Evolutionary conservation across 1,284 basidiomycete genomes (phyloP).

Genomic region (Sporisorium sorghi): DNA sequence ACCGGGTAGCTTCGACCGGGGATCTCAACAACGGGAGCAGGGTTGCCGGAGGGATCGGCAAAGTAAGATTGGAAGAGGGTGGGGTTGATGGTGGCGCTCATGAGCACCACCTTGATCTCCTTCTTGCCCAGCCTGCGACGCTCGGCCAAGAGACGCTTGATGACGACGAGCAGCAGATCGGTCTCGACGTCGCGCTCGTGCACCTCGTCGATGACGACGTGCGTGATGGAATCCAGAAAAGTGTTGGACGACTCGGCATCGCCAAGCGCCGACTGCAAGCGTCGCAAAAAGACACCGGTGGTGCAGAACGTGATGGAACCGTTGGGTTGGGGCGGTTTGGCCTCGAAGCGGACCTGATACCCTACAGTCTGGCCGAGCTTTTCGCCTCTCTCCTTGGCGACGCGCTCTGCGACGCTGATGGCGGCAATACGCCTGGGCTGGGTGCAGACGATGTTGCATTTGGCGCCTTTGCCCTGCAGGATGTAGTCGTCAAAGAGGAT

Average conservation of each 20-base stretch:
- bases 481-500: constrained; percentile 89
- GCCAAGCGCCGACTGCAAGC: constrained; percentile 82
- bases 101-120: constrained; percentile 88
- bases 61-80: constrained; percentile 90
- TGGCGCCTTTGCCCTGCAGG: constrained; percentile 80
- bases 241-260: constrained; percentile 51
- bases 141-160: constrained; percentile 85
- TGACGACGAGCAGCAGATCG: constrained; percentile 88
- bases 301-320: constrained; percentile 93
- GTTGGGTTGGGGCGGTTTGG: constrained; percentile 81
- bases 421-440: constrained; percentile 93
- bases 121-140: constrained; percentile 77
- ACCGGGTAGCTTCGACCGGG: constrained; percentile 95
- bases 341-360: constrained; percentile 93
- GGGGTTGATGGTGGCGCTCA: constrained; percentile 96
- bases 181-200: constrained; percentile 97
- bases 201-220: constrained; percentile 94
- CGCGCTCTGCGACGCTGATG: constrained; percentile 90
- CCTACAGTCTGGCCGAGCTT: constrained; percentile 80
- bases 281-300: constrained; percentile 88
- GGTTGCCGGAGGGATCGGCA: constrained; percentile 72
- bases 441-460: constrained; percentile 92
- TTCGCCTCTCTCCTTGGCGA: constrained; percentile 89
- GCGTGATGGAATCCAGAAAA: constrained; percentile 84
- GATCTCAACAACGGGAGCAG: constrained; percentile 82